Percentiles rank a stretch among this genome's conserved stretches.
Conservation (phyloP, 1,139 yeast species). For the Suhomyces kunorum region DNA sequence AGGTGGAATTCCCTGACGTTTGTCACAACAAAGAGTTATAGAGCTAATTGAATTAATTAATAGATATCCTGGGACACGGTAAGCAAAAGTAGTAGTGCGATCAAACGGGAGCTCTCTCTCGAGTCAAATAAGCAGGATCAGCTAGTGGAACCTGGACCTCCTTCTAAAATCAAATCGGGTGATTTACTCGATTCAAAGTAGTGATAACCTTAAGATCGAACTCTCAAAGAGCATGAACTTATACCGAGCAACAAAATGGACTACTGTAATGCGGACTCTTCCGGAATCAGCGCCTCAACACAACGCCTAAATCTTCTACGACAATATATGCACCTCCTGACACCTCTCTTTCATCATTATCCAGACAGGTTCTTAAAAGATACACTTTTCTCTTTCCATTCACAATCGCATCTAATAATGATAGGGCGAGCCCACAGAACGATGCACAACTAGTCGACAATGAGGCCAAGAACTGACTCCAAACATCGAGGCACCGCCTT, state of each 20-base stretch:
- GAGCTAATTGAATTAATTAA: conserved; percentile 10
- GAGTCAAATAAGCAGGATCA: too few species aligned
- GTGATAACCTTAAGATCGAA: too few species aligned
- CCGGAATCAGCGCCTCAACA: too few species aligned
- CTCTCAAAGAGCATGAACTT: too few species aligned
- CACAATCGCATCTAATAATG: conserved; percentile 43
- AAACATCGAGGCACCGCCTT: conserved; percentile 22
- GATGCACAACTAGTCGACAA: conserved; percentile 16
- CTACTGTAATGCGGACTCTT: too few species aligned
- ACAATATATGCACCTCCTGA: conserved; percentile 49
- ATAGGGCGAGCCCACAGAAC: conserved; percentile 20
- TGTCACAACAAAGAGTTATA: conserved; percentile 28
- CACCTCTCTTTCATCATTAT: conserved; percentile 54
- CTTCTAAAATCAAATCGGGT: too few species aligned
- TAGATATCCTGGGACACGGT: conserved; percentile 1
- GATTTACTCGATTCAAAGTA: too few species aligned
- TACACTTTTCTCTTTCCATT: conserved; percentile 48
- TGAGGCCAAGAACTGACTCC: conserved; percentile 31
- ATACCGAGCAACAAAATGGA: too few species aligned
- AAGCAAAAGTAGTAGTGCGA: too few species aligned
- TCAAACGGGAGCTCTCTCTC: too few species aligned
- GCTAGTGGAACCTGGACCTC: too few species aligned
- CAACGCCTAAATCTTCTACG: neutral
- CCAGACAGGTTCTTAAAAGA: conserved; percentile 58
- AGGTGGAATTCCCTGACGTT: conserved; percentile 49